Conservation (phyloP, 2,329 filamentous ascomycete species). For the Fusarium hostae region DNA sequence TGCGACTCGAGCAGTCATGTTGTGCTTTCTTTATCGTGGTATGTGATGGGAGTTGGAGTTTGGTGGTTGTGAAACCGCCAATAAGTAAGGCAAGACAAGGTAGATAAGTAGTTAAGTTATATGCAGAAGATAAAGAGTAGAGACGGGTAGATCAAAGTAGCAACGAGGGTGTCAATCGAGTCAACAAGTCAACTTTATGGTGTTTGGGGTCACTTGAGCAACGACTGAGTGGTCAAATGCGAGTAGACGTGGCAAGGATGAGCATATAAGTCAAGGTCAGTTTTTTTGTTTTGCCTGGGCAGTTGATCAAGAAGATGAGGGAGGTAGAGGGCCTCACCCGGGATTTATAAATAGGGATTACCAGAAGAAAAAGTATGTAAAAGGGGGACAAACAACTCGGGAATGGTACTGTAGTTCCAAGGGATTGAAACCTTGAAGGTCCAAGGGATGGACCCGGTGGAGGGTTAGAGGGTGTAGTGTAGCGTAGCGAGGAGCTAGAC, state of each 20-base stretch:
- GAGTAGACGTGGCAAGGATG: constrained; percentile 33
- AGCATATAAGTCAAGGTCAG: constrained; percentile 18
- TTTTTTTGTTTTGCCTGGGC: constrained; percentile 14
- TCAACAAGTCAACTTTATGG: constrained; percentile 1
- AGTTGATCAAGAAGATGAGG: constrained; percentile 11
- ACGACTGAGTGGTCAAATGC: constrained; percentile 21
- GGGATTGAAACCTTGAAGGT: constrained; percentile 29
- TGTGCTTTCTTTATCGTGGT: constrained; percentile 15
- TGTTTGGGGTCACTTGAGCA: constrained; percentile 28
- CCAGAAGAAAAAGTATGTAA: constrained; percentile 10
- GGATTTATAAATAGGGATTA: constrained; percentile 26
- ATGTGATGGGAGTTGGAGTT: not conserved
- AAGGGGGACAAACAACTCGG: constrained; percentile 26
- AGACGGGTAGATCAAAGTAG: not conserved
- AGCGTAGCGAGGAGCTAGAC: not conserved
- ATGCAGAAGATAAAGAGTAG: not conserved
- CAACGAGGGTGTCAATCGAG: not conserved
- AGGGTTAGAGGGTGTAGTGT: constrained; percentile 13
- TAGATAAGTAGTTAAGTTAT: not conserved
- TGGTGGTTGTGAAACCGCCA: constrained; percentile 8
- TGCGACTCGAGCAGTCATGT: constrained; percentile 43
- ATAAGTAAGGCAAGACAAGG: constrained; percentile 8
- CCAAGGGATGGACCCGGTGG: constrained; percentile 1
- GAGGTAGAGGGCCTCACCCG: constrained; percentile 17
- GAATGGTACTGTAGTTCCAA: constrained; percentile 19